Conservation (phyloP, 495 filamentous ascomycete species). For the Bathelium albidoporum region DNA sequence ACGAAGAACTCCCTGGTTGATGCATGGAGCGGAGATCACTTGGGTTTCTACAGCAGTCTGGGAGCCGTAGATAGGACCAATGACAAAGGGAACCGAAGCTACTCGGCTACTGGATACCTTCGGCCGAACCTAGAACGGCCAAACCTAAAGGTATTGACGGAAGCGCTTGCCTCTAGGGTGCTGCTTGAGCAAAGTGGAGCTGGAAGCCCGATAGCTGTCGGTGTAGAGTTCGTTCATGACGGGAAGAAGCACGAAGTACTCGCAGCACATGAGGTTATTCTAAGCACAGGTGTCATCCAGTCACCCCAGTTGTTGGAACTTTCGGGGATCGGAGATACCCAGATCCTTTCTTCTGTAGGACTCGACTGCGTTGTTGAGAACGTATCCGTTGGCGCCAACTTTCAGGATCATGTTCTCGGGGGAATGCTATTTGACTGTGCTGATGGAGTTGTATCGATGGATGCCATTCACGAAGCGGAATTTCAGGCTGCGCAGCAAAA, state of each 20-base stretch:
- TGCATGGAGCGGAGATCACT: slow-evolving; percentile 21
- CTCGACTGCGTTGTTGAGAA: slow-evolving; percentile 18
- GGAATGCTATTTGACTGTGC: slow-evolving; percentile 19
- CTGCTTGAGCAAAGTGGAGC: slow-evolving; percentile 12
- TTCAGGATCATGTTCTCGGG: slow-evolving; percentile 22
- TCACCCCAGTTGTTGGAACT: slow-evolving; percentile 25
- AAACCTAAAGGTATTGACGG: slow-evolving; percentile 17
- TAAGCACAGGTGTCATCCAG: slow-evolving; percentile 19
- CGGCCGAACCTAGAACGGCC: slow-evolving; percentile 13
- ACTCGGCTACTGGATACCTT: slow-evolving; percentile 17
- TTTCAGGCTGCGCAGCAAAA: slow-evolving; percentile 19
- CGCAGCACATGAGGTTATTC: slow-evolving; percentile 20
- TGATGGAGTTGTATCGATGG: slow-evolving; percentile 15
- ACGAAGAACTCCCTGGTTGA: slow-evolving; percentile 17
- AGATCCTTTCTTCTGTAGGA: slow-evolving; percentile 16
- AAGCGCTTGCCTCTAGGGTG: slow-evolving; percentile 12
- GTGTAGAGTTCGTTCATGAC: slow-evolving; percentile 34
- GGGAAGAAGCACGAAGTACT: slow-evolving; percentile 17
- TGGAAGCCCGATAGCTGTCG: slow-evolving; percentile 28
- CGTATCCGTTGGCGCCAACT: slow-evolving; percentile 19
- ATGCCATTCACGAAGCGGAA: slow-evolving; percentile 16
- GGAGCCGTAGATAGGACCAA: slow-evolving; percentile 7
- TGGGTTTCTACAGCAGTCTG: slow-evolving; percentile 11
- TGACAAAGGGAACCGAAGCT: slow-evolving; percentile 15
- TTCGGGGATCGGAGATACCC: slow-evolving; percentile 23